A percentile compares a stretch with the other conserved stretches of the same genome.
Conservation (phyloP, 2,329 filamentous ascomycete genomes). For the Camptophora hylomeconis region DNA sequence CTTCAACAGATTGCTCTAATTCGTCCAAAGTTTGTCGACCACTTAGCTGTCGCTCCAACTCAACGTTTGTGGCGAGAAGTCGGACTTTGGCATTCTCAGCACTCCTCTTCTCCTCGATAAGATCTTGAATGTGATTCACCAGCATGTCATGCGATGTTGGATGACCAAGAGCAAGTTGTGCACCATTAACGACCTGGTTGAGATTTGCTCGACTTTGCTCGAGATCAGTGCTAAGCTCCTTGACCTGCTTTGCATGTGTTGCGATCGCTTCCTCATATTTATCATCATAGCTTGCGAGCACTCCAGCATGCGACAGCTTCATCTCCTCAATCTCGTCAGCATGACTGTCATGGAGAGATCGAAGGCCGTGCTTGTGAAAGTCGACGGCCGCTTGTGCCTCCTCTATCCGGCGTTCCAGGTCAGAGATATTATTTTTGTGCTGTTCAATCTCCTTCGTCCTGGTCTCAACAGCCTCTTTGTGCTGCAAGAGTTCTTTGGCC, state of each 20-base stretch:
- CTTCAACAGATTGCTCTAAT: conserved; percentile 23
- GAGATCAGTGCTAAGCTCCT: conserved; percentile 50
- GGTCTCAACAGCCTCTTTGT: conserved; percentile 46
- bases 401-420: conserved; percentile 28
- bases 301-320: conserved; percentile 15
- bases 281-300: conserved; percentile 23
- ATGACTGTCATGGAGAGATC: conserved; percentile 25
- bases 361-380: conserved; percentile 34
- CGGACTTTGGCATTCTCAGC: conserved; percentile 11
- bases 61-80: conserved; percentile 13
- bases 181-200: conserved; percentile 11
- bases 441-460: conserved; percentile 36
- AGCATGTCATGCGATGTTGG: conserved; percentile 17
- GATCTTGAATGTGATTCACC: conserved; percentile 15
- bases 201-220: conserved; percentile 34
- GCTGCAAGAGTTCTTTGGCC: conserved; percentile 54
- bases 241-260: conserved; percentile 27
- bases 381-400: conserved; percentile 41
- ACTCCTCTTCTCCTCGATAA: conserved; percentile 14
- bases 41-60: conserved; percentile 15
- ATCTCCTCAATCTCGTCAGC: conserved; percentile 21
- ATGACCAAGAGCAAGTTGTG: conserved; percentile 15
- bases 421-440: conserved; percentile 18
- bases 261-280: conserved; percentile 27
- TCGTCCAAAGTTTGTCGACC: conserved; percentile 13